Base-by-base conservation (phyloP, 1,284 basidiomycete species). In the Microbotryum lychnidis-dioicae region DNA sequence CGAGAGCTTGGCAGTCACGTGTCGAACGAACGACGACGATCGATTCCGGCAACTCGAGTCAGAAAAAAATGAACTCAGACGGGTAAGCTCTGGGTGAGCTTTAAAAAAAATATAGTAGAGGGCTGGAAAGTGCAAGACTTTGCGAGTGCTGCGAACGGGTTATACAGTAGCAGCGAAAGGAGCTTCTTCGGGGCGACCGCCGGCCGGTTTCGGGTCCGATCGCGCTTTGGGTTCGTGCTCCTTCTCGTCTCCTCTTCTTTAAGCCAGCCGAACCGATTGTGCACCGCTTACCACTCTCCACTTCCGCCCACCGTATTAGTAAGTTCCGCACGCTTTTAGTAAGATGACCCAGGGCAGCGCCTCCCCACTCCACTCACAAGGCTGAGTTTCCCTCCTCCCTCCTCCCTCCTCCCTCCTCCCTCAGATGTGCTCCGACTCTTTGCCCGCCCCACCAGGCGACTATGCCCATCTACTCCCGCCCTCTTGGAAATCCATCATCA, bases 401-500 rank as follows among this genome's bases (percentile, higher is more conserved):
- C 51, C 25, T 25, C 47, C 23, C 23, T 16, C 21, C n/a, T 25
- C 47, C 23, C 23, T 16, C 21, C 23, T 50, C 16, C 16, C 21
- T 10, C 51, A 25, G n/a, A 21, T 53, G 25, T 16, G 3, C 3
- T 44, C 23, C 33, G 25, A 51, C 23, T 33, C 49, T 12, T 6
- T 61, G 27, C 50, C 59, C 4, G 21, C 59, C 5, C 63, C 68
- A 23, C 64, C 64, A 49, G 72, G 72, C 51, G 59, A 61, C 59
- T 73, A 62, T 50, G 77, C 76, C 7, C 77, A 96, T 75, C 80
- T 96, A 18, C 81, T 97, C 14, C 91, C 93, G 50, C 89, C 90
- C 0, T 89, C 85, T 71, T 96, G 93, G 93, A 92, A 87, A 74
- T 72, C 81, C 1, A 85, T 89, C 69, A 82, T 98, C 57, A 78